Percentiles rank a stretch among this genome's conserved stretches.
phyloP scores from a whole-genome alignment of 75 land plant species.

The Azolla pinnata region DNA sequence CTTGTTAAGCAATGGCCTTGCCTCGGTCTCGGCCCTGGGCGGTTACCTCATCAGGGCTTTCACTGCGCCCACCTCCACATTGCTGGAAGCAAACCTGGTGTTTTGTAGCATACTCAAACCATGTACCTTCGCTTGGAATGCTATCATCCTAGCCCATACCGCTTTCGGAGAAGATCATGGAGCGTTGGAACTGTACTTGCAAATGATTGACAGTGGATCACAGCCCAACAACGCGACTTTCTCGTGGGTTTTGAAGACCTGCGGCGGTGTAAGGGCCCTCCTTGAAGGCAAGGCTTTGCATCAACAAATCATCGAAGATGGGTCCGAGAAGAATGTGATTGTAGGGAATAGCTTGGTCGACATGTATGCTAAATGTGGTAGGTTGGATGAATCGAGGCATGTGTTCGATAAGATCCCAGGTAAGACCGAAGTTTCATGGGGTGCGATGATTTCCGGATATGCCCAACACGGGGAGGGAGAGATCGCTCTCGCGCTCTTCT shows the following conservation, averaged over 20 bases:
- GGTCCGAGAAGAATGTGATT: background rate
- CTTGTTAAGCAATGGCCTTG: background rate
- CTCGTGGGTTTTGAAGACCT: background rate
- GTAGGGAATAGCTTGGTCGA: constrained; percentile 16
- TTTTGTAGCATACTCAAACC: constrained; percentile 3
- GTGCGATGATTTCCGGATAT: no score
- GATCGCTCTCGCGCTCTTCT: no score
- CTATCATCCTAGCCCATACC: constrained; percentile 20
- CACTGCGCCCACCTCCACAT: background rate
- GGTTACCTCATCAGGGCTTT: background rate
- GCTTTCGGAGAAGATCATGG: background rate
- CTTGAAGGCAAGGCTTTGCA: constrained; percentile 7
- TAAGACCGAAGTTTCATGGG: no score
- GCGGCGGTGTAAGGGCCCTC: no score
- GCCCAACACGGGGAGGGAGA: no score
- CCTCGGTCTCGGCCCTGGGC: background rate
- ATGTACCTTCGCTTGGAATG: constrained; percentile 30
- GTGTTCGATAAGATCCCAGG: no score
- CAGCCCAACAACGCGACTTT: background rate
- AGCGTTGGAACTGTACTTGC: background rate
- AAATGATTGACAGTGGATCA: background rate
- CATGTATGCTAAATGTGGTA: constrained; percentile 60
- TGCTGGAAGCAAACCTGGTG: background rate
- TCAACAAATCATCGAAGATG: background rate
- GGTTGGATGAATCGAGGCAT: constrained; percentile 12